Conservation (phyloP, 2,329 filamentous ascomycete species). For the Diplocarpon rosae region DNA sequence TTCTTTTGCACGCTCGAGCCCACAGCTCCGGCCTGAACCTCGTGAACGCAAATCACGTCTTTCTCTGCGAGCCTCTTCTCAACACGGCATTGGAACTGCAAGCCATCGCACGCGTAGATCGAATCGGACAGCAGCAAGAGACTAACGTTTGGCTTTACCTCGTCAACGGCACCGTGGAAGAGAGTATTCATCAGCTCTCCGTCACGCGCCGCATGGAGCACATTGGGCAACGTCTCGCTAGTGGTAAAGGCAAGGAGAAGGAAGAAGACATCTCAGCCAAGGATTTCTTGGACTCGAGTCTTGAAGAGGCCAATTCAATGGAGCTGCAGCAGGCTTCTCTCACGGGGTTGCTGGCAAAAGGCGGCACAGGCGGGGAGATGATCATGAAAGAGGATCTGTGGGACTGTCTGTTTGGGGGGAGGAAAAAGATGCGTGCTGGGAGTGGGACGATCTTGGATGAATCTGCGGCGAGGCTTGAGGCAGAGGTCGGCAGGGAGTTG, state of each 20-base stretch:
- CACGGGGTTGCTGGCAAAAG: slow-evolving; percentile 58
- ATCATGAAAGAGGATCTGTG: slow-evolving; percentile 73
- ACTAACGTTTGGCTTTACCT: slow-evolving; percentile 96
- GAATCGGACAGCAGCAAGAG: slow-evolving; percentile 78
- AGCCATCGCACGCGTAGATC: slow-evolving; percentile 86
- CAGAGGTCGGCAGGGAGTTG: slow-evolving; percentile 27
- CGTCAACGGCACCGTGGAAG: slow-evolving; percentile 81
- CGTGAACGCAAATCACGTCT: slow-evolving; percentile 86
- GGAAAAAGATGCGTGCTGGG: slow-evolving; percentile 3
- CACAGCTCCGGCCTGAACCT: slow-evolving; percentile 85
- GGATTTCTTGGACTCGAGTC: slow-evolving; percentile 42
- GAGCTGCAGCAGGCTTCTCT: slow-evolving; percentile 68
- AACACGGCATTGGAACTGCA: slow-evolving; percentile 92
- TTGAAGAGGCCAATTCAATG: slow-evolving; percentile 76
- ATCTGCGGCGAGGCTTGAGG: slow-evolving; percentile 12
- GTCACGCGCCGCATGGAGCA: slow-evolving; percentile 70
- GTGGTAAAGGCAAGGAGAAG: slow-evolving; percentile 28
- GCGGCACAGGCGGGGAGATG: slow-evolving; percentile 63
- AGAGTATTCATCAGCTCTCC: slow-evolving; percentile 81
- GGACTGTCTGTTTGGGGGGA: slow-evolving; percentile 72
- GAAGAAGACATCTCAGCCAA: slow-evolving; percentile 30
- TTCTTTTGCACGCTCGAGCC: slow-evolving; percentile 79
- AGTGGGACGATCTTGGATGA: slow-evolving; percentile 4
- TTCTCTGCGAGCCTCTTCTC: slow-evolving; percentile 85
- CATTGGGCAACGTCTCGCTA: slow-evolving; percentile 40